Percentiles rank a stretch among this genome's conserved stretches.
Conservation (phyloP, 768 basidiomycete genomes). For the Holtermannia corniformis region DNA sequence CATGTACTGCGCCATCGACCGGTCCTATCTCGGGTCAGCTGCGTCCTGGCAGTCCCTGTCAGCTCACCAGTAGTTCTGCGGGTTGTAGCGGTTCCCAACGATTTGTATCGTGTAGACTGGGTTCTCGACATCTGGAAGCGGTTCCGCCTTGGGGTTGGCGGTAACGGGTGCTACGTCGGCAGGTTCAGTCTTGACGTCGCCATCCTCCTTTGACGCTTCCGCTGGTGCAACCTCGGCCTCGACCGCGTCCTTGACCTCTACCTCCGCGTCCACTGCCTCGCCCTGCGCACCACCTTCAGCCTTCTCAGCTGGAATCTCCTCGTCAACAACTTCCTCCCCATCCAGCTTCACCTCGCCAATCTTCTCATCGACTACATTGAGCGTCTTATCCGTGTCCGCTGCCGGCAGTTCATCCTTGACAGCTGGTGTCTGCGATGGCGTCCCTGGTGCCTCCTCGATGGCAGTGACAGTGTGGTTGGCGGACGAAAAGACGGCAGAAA, state of each 20-base stretch:
- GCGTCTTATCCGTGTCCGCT: background rate
- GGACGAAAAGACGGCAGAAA: slow-evolving; percentile 53
- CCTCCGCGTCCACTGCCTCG: slow-evolving; percentile 10
- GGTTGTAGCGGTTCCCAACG: slow-evolving; percentile 95
- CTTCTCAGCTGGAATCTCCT: slow-evolving; percentile 15
- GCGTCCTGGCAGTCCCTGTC: background rate
- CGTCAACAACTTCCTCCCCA: slow-evolving; percentile 6
- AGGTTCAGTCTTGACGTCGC: background rate
- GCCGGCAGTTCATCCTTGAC: slow-evolving; percentile 4
- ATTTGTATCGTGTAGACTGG: slow-evolving; percentile 54
- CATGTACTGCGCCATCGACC: slow-evolving; percentile 93
- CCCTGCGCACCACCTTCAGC: slow-evolving; percentile 20
- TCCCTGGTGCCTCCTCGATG: slow-evolving; percentile 1
- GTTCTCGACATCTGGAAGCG: slow-evolving; percentile 11
- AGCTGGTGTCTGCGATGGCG: background rate
- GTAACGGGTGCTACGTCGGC: background rate
- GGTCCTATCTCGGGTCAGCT: slow-evolving; percentile 52
- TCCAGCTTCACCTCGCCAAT: slow-evolving; percentile 1
- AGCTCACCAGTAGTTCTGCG: slow-evolving; percentile 76
- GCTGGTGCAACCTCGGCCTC: slow-evolving; percentile 1
- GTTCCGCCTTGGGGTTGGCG: background rate
- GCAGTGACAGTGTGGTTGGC: background rate
- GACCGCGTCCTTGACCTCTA: slow-evolving; percentile 1
- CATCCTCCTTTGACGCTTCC: slow-evolving; percentile 5
- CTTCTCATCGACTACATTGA: background rate